Percentiles rank a stretch among this genome's conserved stretches.
Evolutionary conservation across 2,329 filamentous ascomycete genomes (phyloP).

Genomic region (Aspergillus latus): DNA sequence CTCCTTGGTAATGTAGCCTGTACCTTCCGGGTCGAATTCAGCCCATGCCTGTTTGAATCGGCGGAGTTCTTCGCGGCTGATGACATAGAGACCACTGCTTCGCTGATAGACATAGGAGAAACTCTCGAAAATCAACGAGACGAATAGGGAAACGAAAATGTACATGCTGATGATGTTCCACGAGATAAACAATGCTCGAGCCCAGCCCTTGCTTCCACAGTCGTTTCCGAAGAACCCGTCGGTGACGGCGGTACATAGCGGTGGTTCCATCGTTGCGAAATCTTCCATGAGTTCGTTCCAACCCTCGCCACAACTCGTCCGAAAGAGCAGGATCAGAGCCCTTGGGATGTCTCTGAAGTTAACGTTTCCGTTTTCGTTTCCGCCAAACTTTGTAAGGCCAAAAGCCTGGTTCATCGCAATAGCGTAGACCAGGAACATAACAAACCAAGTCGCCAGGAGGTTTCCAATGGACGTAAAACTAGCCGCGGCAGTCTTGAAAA

Average conservation of each 20-base stretch:
- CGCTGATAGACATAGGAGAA: slow-evolving; percentile 99
- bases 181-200: slow-evolving; percentile 81
- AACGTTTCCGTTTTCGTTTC: slow-evolving; percentile 70
- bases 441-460: slow-evolving; percentile 92
- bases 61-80: slow-evolving; percentile 90
- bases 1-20: slow-evolving; percentile 86
- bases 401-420: slow-evolving; percentile 97
- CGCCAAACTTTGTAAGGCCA: slow-evolving; percentile 84
- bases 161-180: slow-evolving; percentile 99
- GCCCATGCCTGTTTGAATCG: slow-evolving; percentile 99
- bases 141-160: slow-evolving; percentile 97
- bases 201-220: slow-evolving; percentile 89
- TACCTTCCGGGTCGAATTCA: slow-evolving; percentile 86
- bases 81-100: slow-evolving; percentile 84
- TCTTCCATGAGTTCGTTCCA: slow-evolving; percentile 99
- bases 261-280: slow-evolving; percentile 75
- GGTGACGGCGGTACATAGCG: slow-evolving; percentile 67
- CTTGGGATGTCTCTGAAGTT: slow-evolving; percentile 96
- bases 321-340: slow-evolving; percentile 87
- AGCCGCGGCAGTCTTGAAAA: slow-evolving; percentile 97
- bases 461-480: slow-evolving; percentile 89
- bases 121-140: slow-evolving; percentile 98
- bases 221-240: slow-evolving; percentile 79
- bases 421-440: slow-evolving; percentile 92
- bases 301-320: slow-evolving; percentile 88